Evolutionary conservation across 2,329 filamentous ascomycete genomes (phyloP).

Genomic region (Verticillium isaacii): DNA sequence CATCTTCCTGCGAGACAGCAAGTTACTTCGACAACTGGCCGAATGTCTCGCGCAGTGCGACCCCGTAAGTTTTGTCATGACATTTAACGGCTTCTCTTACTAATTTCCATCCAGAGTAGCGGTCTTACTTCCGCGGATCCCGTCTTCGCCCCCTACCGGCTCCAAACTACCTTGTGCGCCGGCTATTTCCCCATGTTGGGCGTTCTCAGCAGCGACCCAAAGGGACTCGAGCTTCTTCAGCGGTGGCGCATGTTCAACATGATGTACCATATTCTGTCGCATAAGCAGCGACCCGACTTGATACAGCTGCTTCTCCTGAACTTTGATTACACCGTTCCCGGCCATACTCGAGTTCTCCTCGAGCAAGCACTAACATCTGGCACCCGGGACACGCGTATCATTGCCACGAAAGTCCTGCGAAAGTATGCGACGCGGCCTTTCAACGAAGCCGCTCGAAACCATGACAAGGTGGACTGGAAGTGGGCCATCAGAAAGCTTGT

Average conservation of each 20-base stretch:
- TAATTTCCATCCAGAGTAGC: slow-evolving; percentile 45
- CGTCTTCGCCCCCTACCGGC: slow-evolving; percentile 80
- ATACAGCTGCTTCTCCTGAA: slow-evolving; percentile 84
- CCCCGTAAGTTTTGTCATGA: slow-evolving; percentile 50
- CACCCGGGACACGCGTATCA: slow-evolving; percentile 86
- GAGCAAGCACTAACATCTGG: slow-evolving; percentile 92
- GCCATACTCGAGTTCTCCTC: slow-evolving; percentile 85
- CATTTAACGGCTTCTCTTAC: not conserved
- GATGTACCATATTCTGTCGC: slow-evolving; percentile 97
- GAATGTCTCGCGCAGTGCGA: slow-evolving; percentile 96
- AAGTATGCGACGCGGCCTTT: slow-evolving; percentile 69
- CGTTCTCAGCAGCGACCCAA: slow-evolving; percentile 74
- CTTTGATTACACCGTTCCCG: slow-evolving; percentile 85
- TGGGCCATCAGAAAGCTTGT: slow-evolving; percentile 97
- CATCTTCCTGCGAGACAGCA: slow-evolving; percentile 84
- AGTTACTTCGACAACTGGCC: slow-evolving; percentile 86
- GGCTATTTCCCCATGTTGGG: slow-evolving; percentile 95
- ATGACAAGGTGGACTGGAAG: slow-evolving; percentile 59
- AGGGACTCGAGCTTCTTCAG: slow-evolving; percentile 85
- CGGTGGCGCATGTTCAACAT: slow-evolving; percentile 99
- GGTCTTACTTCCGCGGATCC: slow-evolving; percentile 77
- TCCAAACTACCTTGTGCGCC: slow-evolving; percentile 80
- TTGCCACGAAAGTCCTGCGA: slow-evolving; percentile 78
- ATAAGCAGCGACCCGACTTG: slow-evolving; percentile 85
- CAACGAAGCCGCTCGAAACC: slow-evolving; percentile 25